A percentile compares a stretch with the other conserved stretches of the same genome.
Conservation (phyloP, 768 basidiomycete genomes). For the Lactifluus echinatus region DNA sequence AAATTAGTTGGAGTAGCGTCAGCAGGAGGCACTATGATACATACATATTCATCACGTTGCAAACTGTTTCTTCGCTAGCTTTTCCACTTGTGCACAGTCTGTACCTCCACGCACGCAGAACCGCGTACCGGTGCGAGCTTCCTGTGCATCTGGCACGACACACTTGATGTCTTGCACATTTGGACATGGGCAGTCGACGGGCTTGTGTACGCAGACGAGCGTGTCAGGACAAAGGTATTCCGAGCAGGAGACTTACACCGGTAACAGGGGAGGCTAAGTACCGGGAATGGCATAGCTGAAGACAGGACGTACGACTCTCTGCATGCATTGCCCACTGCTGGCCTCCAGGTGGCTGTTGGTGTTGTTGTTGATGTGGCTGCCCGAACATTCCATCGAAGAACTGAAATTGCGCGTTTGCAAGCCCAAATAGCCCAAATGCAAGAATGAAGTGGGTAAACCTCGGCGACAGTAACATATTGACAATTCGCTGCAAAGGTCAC, state of each 20-base stretch:
- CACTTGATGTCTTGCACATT: constrained; percentile 71
- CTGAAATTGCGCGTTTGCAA: constrained; percentile 18
- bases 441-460: constrained; percentile 3
- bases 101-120: constrained; percentile 60
- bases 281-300: background rate
- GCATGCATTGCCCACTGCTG: constrained; percentile 19
- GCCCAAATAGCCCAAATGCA: background rate
- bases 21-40: background rate
- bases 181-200: constrained; percentile 71
- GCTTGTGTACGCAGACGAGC: constrained; percentile 55
- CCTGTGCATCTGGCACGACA: constrained; percentile 53
- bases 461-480: background rate
- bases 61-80: constrained; percentile 37
- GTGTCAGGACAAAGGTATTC: constrained; percentile 71
- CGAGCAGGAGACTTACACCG: constrained; percentile 54
- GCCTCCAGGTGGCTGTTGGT: constrained; percentile 16
- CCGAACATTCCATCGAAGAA: constrained; percentile 21
- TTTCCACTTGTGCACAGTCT: constrained; percentile 56
- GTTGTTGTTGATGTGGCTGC: constrained; percentile 17
- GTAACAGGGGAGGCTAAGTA: background rate
- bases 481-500: no score
- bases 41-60: constrained; percentile 25
- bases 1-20: background rate
- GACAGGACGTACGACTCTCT: constrained; percentile 12
- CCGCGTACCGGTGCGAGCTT: constrained; percentile 47